Evolutionary conservation across 169 alveolate species (phyloP).

Genomic region (Besnoitia besnoiti): DNA sequence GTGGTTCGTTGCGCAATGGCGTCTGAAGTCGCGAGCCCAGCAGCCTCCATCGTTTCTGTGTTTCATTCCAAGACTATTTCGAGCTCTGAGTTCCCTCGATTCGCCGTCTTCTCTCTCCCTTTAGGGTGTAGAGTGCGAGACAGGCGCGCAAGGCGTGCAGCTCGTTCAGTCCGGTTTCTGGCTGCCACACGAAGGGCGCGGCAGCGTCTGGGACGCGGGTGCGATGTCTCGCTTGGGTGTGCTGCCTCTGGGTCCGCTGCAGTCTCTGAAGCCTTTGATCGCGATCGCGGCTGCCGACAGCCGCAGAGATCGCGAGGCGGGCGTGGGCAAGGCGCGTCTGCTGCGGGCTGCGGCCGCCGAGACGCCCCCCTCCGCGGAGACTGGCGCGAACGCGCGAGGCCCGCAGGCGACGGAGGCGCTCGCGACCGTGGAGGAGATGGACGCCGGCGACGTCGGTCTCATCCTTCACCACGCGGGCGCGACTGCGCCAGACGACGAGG

Average conservation of each 20-base stretch:
- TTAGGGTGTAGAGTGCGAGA: too few species aligned
- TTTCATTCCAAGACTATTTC: too few species aligned
- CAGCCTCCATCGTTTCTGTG: too few species aligned
- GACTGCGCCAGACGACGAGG: not conserved
- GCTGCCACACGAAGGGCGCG: too few species aligned
- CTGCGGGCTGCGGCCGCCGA: not conserved
- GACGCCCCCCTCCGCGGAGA: not conserved
- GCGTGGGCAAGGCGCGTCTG: too few species aligned
- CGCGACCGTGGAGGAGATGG: not conserved
- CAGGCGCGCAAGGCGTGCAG: too few species aligned
- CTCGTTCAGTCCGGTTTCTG: too few species aligned
- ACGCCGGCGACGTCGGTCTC: not conserved
- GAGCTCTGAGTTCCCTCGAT: too few species aligned
- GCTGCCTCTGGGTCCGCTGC: not conserved
- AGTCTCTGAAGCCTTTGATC: not conserved
- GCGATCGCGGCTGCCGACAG: not conserved
- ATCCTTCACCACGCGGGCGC: slow-evolving; percentile 13
- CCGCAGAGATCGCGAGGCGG: too few species aligned
- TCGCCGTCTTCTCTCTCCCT: too few species aligned
- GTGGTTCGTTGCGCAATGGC: too few species aligned
- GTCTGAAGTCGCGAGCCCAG: too few species aligned
- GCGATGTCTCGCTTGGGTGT: not conserved
- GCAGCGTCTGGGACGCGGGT: not conserved
- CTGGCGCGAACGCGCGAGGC: not conserved
- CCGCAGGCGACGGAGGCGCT: not conserved